Evolutionary conservation across 2,329 filamentous ascomycete species (phyloP).

Genomic region (Fusarium bulbicola): DNA sequence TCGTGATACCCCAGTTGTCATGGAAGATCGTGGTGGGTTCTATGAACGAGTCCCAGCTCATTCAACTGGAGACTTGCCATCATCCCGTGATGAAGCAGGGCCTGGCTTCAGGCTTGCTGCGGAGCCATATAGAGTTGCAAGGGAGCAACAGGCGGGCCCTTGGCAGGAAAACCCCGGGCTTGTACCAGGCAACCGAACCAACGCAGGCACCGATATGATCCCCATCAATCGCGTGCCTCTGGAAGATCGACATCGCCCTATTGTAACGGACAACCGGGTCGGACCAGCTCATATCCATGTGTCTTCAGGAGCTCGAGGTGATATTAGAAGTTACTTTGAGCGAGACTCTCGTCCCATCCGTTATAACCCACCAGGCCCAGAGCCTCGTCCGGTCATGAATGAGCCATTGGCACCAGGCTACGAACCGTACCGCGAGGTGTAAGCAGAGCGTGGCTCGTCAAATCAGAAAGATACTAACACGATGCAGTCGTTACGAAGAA

Average conservation of each 20-base stretch:
- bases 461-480: constrained; percentile 19
- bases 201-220: constrained; percentile 31
- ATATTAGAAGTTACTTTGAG: constrained; percentile 5
- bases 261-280: constrained; percentile 16
- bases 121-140: constrained; percentile 18
- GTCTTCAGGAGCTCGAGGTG: constrained; percentile 1
- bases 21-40: constrained; percentile 53
- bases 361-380: constrained; percentile 8
- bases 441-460: constrained; percentile 11
- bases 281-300: constrained; percentile 3
- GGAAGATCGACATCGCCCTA: constrained; percentile 11
- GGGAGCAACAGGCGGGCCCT: constrained; percentile 29
- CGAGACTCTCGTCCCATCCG: constrained; percentile 13
- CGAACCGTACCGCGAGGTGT: constrained; percentile 40
- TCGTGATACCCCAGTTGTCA: constrained; percentile 48
- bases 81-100: constrained; percentile 10
- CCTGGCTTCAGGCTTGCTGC: constrained; percentile 24
- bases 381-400: constrained; percentile 22
- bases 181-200: constrained; percentile 25
- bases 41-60: constrained; percentile 46
- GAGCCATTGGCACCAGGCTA: constrained; percentile 13
- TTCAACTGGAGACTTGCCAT: constrained; percentile 15
- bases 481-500: constrained; percentile 25
- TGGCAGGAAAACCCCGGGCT: constrained; percentile 36
- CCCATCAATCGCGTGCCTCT: constrained; percentile 21